Percentiles rank a stretch among this genome's conserved stretches.
Evolutionary conservation across 768 basidiomycete genomes (phyloP).

Genomic region (Rhizopogon sp.): DNA sequence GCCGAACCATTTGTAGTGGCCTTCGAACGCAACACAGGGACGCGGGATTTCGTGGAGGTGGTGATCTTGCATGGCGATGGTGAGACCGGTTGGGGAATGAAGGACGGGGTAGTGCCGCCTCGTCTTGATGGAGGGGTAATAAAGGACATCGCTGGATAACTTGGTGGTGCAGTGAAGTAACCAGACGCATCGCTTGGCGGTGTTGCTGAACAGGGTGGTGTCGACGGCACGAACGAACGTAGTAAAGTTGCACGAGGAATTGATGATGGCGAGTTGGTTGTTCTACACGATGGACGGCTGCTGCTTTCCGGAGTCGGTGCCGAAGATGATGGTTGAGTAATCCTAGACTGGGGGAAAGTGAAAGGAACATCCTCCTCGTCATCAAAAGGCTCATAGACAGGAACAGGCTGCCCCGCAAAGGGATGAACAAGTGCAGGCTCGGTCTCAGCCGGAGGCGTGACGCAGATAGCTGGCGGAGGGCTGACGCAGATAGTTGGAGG

Average conservation of each 20-base stretch:
- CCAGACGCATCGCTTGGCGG: conserved; percentile 29
- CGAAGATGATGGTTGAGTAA: conserved; percentile 6
- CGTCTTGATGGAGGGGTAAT: conserved; percentile 53
- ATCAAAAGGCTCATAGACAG: conserved; percentile 10
- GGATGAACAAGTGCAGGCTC: conserved; percentile 3
- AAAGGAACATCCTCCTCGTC: conserved; percentile 20
- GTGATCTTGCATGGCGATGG: conserved; percentile 33
- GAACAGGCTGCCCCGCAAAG: conserved; percentile 2
- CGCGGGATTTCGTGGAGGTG: conserved; percentile 32
- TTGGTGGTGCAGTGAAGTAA: conserved; percentile 17
- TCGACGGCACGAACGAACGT: conserved; percentile 28
- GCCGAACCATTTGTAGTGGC: conserved; percentile 54
- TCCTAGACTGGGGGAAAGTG: conserved; percentile 17
- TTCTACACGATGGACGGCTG: conserved; percentile 9
- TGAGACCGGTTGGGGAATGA: conserved; percentile 57
- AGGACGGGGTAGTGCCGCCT: conserved; percentile 41
- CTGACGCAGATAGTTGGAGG: conserved; percentile 33
- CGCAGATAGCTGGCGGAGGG: conserved; percentile 11
- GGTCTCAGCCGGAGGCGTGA: conserved; percentile 15
- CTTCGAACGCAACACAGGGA: conserved; percentile 26
- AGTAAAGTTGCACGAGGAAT: conserved; percentile 43
- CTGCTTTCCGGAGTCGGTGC: conserved; percentile 2
- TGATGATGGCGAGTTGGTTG: conserved; percentile 38
- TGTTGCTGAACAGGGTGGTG: conserved; percentile 24
- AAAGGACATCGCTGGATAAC: conserved; percentile 26